Conservation (phyloP, 441 rosid species). For the Pelargonium cotyledonis region DNA sequence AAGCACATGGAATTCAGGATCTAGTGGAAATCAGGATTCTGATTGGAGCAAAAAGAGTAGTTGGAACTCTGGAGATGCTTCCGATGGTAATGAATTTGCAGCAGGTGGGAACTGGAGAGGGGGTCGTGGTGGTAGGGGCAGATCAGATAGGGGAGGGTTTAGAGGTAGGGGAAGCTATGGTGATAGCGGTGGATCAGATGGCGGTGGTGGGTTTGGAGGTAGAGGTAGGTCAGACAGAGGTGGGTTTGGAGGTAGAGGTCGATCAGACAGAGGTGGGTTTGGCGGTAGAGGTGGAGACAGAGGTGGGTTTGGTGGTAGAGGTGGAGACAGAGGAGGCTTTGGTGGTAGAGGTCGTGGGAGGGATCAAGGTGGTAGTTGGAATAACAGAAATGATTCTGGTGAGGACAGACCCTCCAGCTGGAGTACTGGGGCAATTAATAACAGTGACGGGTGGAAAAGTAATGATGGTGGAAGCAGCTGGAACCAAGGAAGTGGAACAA, state of each 20-base stretch:
- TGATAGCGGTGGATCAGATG: slow-evolving; percentile 19
- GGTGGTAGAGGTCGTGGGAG: slow-evolving; percentile 40
- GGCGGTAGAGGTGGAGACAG: neutral
- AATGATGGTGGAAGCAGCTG: slow-evolving; percentile 23
- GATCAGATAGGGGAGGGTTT: slow-evolving; percentile 22
- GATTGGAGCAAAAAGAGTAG: neutral
- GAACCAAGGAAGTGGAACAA: slow-evolving; percentile 17
- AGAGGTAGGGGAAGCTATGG: slow-evolving; percentile 13
- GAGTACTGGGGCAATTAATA: slow-evolving; percentile 28
- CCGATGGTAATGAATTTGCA: no score
- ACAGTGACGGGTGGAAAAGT: slow-evolving; percentile 26
- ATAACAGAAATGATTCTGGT: slow-evolving; percentile 22
- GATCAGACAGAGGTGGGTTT: no score
- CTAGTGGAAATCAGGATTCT: no score
- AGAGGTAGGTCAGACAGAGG: neutral
- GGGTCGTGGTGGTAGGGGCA: neutral
- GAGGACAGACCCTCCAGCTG: slow-evolving; percentile 34
- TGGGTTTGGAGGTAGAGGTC: no score
- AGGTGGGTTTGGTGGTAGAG: slow-evolving; percentile 23
- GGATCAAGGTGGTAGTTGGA: slow-evolving; percentile 27
- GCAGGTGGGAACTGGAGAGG: slow-evolving; percentile 41
- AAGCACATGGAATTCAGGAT: no score
- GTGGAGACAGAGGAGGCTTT: slow-evolving; percentile 19
- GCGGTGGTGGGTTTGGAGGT: slow-evolving; percentile 19
- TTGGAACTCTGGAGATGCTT: slow-evolving; percentile 32